Conservation (phyloP, 2,329 filamentous ascomycete species). For the Seiridium unicorne region DNA sequence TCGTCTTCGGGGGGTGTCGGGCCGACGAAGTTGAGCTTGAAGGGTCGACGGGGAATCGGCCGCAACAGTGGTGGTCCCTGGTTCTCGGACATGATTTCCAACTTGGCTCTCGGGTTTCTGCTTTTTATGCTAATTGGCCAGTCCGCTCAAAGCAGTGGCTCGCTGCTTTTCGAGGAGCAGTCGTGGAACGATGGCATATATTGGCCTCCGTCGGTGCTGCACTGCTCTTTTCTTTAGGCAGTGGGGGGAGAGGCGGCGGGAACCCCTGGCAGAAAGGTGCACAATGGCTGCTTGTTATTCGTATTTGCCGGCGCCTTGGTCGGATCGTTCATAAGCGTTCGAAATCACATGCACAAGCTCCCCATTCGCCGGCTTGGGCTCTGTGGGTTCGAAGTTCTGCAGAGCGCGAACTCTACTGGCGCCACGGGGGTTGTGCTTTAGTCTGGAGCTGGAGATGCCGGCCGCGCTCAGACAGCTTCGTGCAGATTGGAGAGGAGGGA, state of each 20-base stretch:
- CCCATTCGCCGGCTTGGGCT: no score
- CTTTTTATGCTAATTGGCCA: background rate
- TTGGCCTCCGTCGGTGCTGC: background rate
- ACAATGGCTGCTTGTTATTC: background rate
- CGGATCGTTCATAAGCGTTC: background rate
- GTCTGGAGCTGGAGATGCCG: no score
- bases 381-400: no score
- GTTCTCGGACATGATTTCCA: background rate
- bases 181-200: background rate
- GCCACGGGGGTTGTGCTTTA: no score
- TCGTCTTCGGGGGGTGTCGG: slow-evolving; percentile 42
- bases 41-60: slow-evolving; percentile 71
- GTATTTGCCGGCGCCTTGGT: background rate
- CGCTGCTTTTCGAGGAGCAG: background rate
- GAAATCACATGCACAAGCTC: background rate
- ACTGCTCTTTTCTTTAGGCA: background rate
- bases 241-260: background rate
- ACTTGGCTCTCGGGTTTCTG: background rate
- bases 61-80: slow-evolving; percentile 56
- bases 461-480: no score
- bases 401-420: no score
- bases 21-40: slow-evolving; percentile 55
- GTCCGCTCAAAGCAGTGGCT: background rate
- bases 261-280: background rate
- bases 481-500: no score